Evolutionary conservation across 805 yeast genomes (phyloP).

Genomic region (Candida fluviatilis): DNA sequence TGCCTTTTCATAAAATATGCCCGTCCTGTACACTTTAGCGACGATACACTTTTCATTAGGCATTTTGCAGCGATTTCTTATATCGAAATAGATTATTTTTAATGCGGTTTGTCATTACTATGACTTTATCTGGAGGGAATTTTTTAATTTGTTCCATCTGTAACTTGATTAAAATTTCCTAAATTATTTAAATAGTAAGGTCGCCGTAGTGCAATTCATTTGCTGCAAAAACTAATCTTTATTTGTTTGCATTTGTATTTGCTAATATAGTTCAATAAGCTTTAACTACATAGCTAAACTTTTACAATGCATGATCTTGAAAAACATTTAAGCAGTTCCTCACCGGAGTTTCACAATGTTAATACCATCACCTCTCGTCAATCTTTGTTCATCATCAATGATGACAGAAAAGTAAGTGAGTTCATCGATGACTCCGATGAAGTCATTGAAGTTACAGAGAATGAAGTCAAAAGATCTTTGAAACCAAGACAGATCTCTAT

Average conservation of each 20-base stretch:
- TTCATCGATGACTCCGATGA: constrained; percentile 1
- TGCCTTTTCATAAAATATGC: background rate
- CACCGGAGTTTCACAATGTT: background rate
- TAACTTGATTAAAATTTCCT: background rate
- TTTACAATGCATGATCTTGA: background rate
- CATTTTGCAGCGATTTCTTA: background rate
- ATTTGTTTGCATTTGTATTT: too few species aligned
- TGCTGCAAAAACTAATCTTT: too few species aligned
- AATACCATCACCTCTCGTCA: background rate
- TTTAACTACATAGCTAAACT: too few species aligned
- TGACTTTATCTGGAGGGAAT: background rate
- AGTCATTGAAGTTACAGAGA: background rate
- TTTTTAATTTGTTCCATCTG: background rate
- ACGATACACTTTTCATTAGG: background rate
- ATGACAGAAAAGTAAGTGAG: background rate
- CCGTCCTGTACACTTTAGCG: background rate
- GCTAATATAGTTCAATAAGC: too few species aligned
- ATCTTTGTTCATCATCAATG: background rate
- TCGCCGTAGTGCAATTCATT: too few species aligned
- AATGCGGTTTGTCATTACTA: background rate
- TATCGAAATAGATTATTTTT: background rate
- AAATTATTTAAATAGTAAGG: background rate
- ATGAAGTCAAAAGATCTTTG: constrained; percentile 52
- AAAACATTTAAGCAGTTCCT: background rate
- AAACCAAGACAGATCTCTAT: constrained; percentile 67